Base-by-base conservation (phyloP, 2,329 filamentous ascomycete species). In the Aspergillus vadensis region DNA sequence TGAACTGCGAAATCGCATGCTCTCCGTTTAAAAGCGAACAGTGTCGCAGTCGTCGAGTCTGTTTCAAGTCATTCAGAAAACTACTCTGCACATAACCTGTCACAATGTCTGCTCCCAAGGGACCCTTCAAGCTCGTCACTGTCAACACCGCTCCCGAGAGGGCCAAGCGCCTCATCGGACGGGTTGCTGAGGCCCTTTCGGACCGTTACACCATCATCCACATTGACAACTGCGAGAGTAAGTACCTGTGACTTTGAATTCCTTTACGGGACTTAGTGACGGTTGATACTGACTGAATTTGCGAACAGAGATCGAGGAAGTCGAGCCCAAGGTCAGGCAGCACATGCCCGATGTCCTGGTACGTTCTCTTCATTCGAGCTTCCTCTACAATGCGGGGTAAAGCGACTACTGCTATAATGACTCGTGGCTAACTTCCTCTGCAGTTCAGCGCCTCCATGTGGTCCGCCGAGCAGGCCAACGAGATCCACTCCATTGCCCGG, bases 101-200 rank as follows among this genome's bases (percentile, higher is more conserved):
- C 41, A 55, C 15, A 30, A 74, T 72, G 69, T 66, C 70, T 63
- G 64, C 72, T 59, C 78, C 82, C 14, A 80, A 81, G 65, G 85
- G 85, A 17, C 86, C 86, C 3, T 90, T 82, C 76, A 83, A 80
- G 67, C 82, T 90, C 12, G 83, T 89, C 30, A 90, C 86, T 1
- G 86, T 90, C 65, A 90, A 90, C 76, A 89, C 83, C 1, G 86
- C 83, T 1, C 87, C 88, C 0, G 87, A 88, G 63, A 80, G 87
- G 58, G 88, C 88, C 36, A 85, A 86, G 75, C 76, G 79, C 7
- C 74, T 91, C 36, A 84, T 89, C 67, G 87, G 87, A 10, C 81
- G 85, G 0, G 74, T 91, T 39, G 80, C 83, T 10, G 85, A 88
- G 58, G 82, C 81, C 12, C 74, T 91, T 32, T 87, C 86, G 70